Evolutionary conservation across 2,329 filamentous ascomycete genomes (phyloP), one percentile per base, ranked within the genome.

Genomic region (Arthrobotrys entomopaga): DNA sequence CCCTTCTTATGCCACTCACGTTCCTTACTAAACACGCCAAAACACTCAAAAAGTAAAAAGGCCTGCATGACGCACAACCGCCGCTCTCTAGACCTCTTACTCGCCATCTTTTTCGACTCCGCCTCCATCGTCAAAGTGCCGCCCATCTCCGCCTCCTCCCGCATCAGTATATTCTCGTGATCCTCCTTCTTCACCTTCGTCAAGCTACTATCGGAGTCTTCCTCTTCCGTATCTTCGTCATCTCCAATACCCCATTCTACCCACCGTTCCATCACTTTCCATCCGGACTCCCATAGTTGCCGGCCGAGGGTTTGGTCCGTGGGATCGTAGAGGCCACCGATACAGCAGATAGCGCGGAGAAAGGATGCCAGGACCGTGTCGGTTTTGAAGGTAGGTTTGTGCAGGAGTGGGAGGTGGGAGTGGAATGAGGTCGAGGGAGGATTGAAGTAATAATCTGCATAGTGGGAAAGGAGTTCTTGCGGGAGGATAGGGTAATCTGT

Each of bases 211-310:
- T 75, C 70, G 5, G 61, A 60, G 20, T 65, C 69, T 43, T 72
- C 64, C 1, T 78, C 77, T 50, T 78, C 77, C 2, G 75, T 70
- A 42, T 77, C 76, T 24, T 70, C 77, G 13, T 75, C 71, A 15
- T 75, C 71, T 29, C 71, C 71, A 5, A 77, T 69, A 1, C 77
- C 77, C 60, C 74, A 77, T 53, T 79, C 77, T 29, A 79, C 77
- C 77, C 77, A 79, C 29, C 77, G 64, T 58, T 79, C 77, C 76
- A 79, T 78, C 29, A 79, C 77, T 53, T 77, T 78, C 48, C 77
- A 77, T n/a, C 77, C 77, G 50, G 76, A 77, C 54, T 79, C 77
- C 77, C 77, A 79, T 20, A 79, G 70, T 42, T 79, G 77, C 8
- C 74, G 66, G 16, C 76, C 75, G 15, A 79, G 61, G 0, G 75